Base-by-base conservation (phyloP, 2,329 filamentous ascomycete genomes). In the Ophiocordyceps camponoti-rufipedis region DNA sequence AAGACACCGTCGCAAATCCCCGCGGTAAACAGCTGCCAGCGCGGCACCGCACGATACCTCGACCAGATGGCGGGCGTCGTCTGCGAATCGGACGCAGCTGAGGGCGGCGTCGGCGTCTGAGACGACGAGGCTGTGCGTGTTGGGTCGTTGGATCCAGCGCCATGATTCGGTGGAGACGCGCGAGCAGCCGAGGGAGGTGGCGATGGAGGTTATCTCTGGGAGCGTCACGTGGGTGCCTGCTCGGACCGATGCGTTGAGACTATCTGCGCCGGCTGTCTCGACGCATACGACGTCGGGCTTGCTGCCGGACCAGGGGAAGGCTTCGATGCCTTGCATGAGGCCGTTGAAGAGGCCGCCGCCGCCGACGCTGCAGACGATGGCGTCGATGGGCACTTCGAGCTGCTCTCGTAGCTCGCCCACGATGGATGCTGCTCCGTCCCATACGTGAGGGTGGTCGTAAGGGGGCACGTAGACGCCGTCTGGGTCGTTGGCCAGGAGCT, bases 41-140 rank as follows among this genome's bases (percentile, higher is more conserved):
- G 81, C 82, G 6, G 89, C 86, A 1, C 88, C 87, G 58, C 89
- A 95, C 0, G 87, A 79, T 33, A 82, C 68, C 65, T 96, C 89
- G 3, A 94, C 85, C 47, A 94, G 67, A 47, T 89, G 64, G 28
- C 82, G 68, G 53, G 88, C 84, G 49, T 94, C 86, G 51, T 95
- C 83, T 10, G 85, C 80, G 49, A 95, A 79, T 23, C 75, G 69
- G 55, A 82, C 78, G 45, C 81, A 83, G 3, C 80, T 87, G 62
- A 80, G 74, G 18, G 84, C 85, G 0, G 89, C 88, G 55, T 91
- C 84, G 4, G 77, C 78, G 44, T 66, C 63, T 4, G 56, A 54
- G 23, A 66, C 60, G 44, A 64, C 59, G 8, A 62, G 46, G 49
- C 62, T 64, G 48, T 57, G 53, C 28, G 58, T 53, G 42, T 62